These are phyloP conservation scores for Chalciporus sp. DNA, from an alignment of 1,284 basidiomycete genomes.

Conservation along the genomic window DNA sequence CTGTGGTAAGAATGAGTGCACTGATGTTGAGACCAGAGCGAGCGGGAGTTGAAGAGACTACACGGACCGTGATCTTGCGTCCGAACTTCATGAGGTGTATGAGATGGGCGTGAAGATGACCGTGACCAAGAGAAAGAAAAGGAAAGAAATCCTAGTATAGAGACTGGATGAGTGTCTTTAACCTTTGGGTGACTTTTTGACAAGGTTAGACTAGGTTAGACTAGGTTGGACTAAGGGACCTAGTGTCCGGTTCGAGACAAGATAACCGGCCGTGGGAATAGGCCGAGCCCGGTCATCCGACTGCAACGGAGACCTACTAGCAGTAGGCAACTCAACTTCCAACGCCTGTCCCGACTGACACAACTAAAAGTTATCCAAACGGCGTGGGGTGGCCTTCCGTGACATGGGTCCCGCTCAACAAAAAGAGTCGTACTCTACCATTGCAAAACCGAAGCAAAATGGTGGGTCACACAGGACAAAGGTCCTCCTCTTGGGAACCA, in stretches of 20 bases:
- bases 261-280: constrained; percentile 10
- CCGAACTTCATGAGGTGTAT: constrained; percentile 78
- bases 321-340: background rate
- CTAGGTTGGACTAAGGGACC: too few relatives aligned
- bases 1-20: constrained; percentile 40
- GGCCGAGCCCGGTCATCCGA: background rate
- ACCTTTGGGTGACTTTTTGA: background rate
- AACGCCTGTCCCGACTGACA: background rate
- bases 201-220: background rate
- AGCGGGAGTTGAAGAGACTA: background rate
- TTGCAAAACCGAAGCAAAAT: constrained; percentile 18
- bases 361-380: background rate
- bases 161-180: too few relatives aligned
- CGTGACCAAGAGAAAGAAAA: background rate
- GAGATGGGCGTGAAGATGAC: too few relatives aligned
- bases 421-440: constrained; percentile 13
- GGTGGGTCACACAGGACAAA: constrained; percentile 51
- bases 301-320: too few relatives aligned
- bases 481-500: constrained; percentile 78
- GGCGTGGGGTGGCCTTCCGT: background rate
- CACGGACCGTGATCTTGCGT: constrained; percentile 80
- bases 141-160: too few relatives aligned
- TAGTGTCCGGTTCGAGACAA: background rate
- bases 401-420: constrained; percentile 18
- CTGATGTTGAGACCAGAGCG: background rate